Percentiles rank a stretch among this genome's conserved stretches.
phyloP scores from a whole-genome alignment of 2,329 filamentous ascomycete genomes.

The Aschersonia sp. region DNA sequence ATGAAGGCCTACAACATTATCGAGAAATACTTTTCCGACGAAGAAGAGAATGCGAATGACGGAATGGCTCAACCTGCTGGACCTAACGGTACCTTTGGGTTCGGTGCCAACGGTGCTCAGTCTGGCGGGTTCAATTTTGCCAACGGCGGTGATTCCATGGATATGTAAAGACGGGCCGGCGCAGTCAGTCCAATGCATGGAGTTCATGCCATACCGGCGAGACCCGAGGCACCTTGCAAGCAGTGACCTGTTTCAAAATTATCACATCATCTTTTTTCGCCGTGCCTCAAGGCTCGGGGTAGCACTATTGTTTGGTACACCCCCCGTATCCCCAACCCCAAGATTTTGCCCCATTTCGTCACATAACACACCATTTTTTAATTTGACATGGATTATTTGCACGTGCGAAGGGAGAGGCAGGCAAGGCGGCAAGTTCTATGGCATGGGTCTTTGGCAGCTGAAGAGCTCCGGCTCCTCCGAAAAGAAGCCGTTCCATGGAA shows the following conservation, averaged over 20 bases:
- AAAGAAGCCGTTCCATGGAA: conserved; percentile 9
- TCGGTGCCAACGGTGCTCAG: conserved; percentile 52
- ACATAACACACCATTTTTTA: conserved; percentile 12
- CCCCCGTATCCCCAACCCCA: conserved; percentile 7
- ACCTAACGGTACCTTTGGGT: conserved; percentile 62
- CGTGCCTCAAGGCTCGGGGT: neutral
- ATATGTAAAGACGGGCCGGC: conserved; percentile 34
- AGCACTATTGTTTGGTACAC: conserved; percentile 4
- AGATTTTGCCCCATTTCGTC: conserved; percentile 9
- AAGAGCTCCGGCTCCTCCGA: conserved; percentile 45
- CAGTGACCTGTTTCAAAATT: neutral
- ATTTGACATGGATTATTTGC: conserved; percentile 20
- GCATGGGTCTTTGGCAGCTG: conserved; percentile 38
- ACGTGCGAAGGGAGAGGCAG: conserved; percentile 1
- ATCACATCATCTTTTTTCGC: neutral
- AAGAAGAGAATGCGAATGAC: conserved; percentile 86
- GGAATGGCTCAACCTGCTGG: conserved; percentile 56
- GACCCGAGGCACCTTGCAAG: too few species aligned
- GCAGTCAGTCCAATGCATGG: neutral
- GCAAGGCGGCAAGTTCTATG: conserved; percentile 7
- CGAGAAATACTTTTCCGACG: conserved; percentile 99
- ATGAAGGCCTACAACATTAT: conserved; percentile 99
- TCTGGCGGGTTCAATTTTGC: conserved; percentile 90
- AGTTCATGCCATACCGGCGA: neutral
- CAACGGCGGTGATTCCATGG: conserved; percentile 51